Conservation (phyloP, 306 rosid species). For the Begonia loranthoides region DNA sequence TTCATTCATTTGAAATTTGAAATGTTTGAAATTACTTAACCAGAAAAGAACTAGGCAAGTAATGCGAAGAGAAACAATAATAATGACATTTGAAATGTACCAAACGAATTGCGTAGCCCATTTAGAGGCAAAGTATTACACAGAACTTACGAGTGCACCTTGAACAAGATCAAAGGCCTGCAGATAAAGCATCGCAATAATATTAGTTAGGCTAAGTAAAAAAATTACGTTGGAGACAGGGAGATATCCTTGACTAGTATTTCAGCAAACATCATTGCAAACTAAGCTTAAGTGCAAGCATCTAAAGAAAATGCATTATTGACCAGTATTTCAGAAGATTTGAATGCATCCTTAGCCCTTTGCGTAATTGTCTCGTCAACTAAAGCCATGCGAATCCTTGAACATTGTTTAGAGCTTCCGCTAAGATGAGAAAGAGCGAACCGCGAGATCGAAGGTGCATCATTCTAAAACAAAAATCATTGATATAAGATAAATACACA, state of each 20-base stretch:
- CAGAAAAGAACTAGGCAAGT: not conserved
- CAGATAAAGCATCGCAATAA: conserved; percentile 6
- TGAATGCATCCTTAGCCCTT: conserved; percentile 18
- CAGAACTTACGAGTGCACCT: conserved; percentile 73
- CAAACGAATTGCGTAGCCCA: conserved; percentile 1
- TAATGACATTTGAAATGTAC: not conserved
- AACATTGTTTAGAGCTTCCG: conserved; percentile 10
- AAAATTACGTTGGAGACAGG: not conserved
- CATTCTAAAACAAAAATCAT: conserved; percentile 28
- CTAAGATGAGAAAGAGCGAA: conserved; percentile 20
- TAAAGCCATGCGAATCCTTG: conserved; percentile 39
- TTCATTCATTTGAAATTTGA: not conserved
- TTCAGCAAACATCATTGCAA: not conserved
- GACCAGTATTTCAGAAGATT: conserved; percentile 56
- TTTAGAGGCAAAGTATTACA: conserved; percentile 6
- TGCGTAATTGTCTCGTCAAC: conserved; percentile 34
- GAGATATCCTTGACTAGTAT: not conserved
- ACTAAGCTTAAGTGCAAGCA: not conserved
- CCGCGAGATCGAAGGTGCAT: conserved; percentile 16
- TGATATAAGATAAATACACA: not conserved
- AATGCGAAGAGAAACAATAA: not conserved
- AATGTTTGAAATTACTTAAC: not conserved
- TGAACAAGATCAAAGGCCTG: conserved; percentile 89
- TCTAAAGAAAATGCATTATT: conserved; percentile 6
- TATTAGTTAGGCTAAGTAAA: not conserved